These are phyloP conservation scores for Megacollybia marginata DNA, from an alignment of 768 basidiomycete species.

Conservation along the genomic window DNA sequence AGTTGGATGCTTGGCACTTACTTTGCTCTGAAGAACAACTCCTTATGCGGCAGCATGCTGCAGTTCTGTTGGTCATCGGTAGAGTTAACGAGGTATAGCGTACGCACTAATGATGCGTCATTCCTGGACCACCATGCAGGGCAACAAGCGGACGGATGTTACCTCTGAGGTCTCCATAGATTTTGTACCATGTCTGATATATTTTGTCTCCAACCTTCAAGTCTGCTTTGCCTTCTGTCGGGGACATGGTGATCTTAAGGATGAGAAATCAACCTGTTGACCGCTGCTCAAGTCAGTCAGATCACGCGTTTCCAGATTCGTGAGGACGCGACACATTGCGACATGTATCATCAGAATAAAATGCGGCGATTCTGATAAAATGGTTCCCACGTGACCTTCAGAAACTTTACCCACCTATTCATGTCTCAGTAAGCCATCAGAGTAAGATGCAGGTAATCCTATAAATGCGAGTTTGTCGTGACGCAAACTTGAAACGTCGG, in stretches of 20 bases:
- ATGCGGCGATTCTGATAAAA: not conserved
- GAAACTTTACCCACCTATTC: not conserved
- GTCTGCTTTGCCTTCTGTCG: constrained; percentile 4
- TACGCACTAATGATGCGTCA: constrained; percentile 21
- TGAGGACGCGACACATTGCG: not conserved
- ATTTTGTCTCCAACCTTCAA: constrained; percentile 8
- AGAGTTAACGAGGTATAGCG: not conserved
- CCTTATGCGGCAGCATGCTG: too few species aligned
- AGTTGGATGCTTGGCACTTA: too few species aligned
- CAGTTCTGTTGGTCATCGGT: not conserved
- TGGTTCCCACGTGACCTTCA: not conserved
- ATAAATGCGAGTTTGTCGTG: too few species aligned
- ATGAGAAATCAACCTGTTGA: not conserved
- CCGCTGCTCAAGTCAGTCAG: too few species aligned
- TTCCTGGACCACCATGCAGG: constrained; percentile 35
- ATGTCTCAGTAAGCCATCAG: too few species aligned
- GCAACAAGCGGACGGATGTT: constrained; percentile 23
- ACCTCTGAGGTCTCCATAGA: constrained; percentile 25
- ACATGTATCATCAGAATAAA: not conserved
- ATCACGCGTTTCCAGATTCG: not conserved
- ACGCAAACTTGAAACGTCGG: too few species aligned
- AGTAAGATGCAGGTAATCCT: too few species aligned
- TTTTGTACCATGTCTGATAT: constrained; percentile 30
- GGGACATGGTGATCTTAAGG: not conserved
- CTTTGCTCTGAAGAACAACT: too few species aligned